Base-by-base conservation (phyloP, 345 rosid genomes). In the Geranium brycei region DNA sequence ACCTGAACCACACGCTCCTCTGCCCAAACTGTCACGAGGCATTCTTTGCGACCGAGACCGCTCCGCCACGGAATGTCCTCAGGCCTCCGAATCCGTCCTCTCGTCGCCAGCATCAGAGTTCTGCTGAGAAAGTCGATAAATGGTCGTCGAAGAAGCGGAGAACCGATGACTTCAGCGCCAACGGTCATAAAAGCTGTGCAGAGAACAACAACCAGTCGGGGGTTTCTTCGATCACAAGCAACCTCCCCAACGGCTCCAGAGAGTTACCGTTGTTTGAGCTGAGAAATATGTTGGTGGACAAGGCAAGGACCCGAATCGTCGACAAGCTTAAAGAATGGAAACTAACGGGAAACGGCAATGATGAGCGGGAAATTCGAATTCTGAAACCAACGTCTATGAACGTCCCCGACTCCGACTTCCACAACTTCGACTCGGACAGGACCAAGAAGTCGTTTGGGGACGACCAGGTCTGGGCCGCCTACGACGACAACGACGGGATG, bases 401-500 rank as follows among this genome's bases (percentile, higher is more conserved):
- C 70, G 95, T 89, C 62, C 96, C 96, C 7, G 91, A 89, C 82
- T 68, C 95, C 15, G 95, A 87, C 70, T 87, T 89, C 69, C 88
- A 89, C 72, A 80, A 83, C 70, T 89, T 89, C 68, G 93, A 87
- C 69, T 70, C 80, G 74, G 85, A 78, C 69, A 79, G 89, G 61
- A 68, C 82, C 58, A 93, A 89, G 70, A 71, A 23, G 56, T 79
- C 86, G 30, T 87, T 89, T 67, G 75, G 58, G 57, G 88, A 74
- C 3, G 87, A 85, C 64, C 85, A 89, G 74, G 82, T 89, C 55
- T 89, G 96, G 96, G 96, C 95, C 64, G 96, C 89, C 1, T 89
- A 89, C 65, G 96, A 89, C 12, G 80, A 81, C 62, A 82, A 79
- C 17, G 95, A 87, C 69, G 95, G 91, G 28, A 85, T 89, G 96